Base-by-base conservation (phyloP, 1,284 basidiomycete species). In the Ceratobasidium sp. region DNA sequence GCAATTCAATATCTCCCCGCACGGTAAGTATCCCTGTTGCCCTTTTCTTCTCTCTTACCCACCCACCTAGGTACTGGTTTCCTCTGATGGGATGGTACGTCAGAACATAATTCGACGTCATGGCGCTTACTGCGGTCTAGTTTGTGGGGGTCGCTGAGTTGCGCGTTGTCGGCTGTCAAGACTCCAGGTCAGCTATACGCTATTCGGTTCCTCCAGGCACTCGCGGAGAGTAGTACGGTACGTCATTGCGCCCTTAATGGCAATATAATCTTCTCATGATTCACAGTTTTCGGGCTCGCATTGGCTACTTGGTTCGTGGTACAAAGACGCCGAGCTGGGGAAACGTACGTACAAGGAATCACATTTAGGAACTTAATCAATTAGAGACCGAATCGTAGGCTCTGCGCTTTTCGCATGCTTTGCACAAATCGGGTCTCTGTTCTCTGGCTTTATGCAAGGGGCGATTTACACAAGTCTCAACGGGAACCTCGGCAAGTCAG, bases 201-300 rank as follows among this genome's bases (percentile, higher is more conserved):
- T 2, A 45, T 67, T 27, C 50, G 64, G 5, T 67, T 67, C 40
- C 25, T 67, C 2, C 64, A 67, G 20, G 64, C 64, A 2, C 40
- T 67, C 6, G 64, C 64, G 3, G 64, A 67, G 31, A 67, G 64
- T 13, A 67, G 64, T 47, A 67, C 64, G 27, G 64, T 67, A n/a
- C 4, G 64, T 55, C 25, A 1, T 3, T 47, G 7, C 45, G n/a
- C 20, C 13, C 27, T 2, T 49, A 62, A 45, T n/a, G 10, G n/a
- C 10, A 47, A 27, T 20, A 53, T 38, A 2, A n/a, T 17, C 12
- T 20, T 15, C 8, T 6, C 45, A 15, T 7, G 7, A 12, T 20
- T 32, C 1, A n/a, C 17, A 67, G 64, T 67, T 67, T 32, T 67
- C 52, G 15, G 64, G 64, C 0, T 35, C 64, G 27, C 64, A 67